Conservation (phyloP, 768 basidiomycete species). For the Trametopsis cervina region DNA sequence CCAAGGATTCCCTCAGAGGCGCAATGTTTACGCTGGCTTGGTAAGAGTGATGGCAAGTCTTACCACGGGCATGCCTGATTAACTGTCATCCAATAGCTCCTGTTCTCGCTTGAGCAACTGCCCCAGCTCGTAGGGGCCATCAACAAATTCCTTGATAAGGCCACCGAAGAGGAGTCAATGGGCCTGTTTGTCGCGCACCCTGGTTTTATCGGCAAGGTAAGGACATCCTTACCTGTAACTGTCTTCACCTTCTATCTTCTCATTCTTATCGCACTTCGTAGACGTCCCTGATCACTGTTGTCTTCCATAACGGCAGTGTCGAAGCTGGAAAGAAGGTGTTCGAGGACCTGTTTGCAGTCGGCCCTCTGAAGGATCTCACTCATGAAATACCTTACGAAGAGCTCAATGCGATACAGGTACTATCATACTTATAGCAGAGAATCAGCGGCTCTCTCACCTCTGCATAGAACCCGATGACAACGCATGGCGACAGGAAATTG, state of each 20-base stretch:
- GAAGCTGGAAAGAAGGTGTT: conserved; percentile 7
- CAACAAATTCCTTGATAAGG: no score
- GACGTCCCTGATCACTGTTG: no score
- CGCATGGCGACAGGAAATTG: conserved; percentile 9
- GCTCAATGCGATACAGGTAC: conserved; percentile 9
- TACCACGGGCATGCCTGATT: no score
- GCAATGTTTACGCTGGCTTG: conserved; percentile 8
- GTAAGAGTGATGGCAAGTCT: no score
- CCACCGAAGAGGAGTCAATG: no score
- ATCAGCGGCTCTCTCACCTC: no score
- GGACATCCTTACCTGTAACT: no score
- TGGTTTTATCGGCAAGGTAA: no score
- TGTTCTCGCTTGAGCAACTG: conserved; percentile 5
- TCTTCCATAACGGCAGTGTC: conserved; percentile 12
- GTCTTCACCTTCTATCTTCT: no score
- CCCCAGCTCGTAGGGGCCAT: neutral
- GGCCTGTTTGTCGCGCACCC: no score
- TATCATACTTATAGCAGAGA: no score
- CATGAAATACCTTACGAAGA: conserved; percentile 5
- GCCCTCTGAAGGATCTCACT: conserved; percentile 9
- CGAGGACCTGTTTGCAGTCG: conserved; percentile 5
- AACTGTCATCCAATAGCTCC: conserved; percentile 2
- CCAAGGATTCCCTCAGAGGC: conserved; percentile 8
- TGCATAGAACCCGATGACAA: conserved; percentile 6
- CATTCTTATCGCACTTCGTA: no score